Base-by-base conservation (phyloP, 2,329 filamentous ascomycete genomes). In the Aspergillus hiratsukae region DNA sequence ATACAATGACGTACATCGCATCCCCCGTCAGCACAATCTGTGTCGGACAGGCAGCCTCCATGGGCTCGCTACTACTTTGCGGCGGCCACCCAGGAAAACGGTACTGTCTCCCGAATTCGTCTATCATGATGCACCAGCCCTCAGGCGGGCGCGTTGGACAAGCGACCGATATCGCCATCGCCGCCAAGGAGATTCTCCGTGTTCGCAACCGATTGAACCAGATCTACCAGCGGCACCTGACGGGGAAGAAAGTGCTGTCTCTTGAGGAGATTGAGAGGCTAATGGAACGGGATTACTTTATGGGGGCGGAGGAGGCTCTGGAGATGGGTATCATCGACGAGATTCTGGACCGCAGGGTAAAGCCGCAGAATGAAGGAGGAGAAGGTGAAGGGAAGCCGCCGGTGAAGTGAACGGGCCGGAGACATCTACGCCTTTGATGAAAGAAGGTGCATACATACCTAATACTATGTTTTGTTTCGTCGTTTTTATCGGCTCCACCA, bases 71-170 rank as follows among this genome's bases (percentile, higher is more conserved):
- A 25, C 80, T 99, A 1, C 84, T 99, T 0, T 88, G 89, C 49
- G 94, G 93, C 49, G 94, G 95, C 21, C 85, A 90, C 57, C 81
- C 88, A 1, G 91, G 91, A 17, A 91, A 94, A 74, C 82, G 94
- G 40, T 97, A 87, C 73, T 91, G 90, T 54, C 82, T 99, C 35
- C 92, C 92, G n/a, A 92, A 99, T 73, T 90, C 87, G 65, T 89
- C 90, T 53, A 89, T 99, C 69, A 99, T 99, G 94, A 87, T 99
- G 54, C 94, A 99, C 76, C 94, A 99, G 72, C 94, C 95, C 0
- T 86, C 89, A 2, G 93, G 93, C 49, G 86, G 86, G 3, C 87
- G 87, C 66, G 79, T 78, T 46, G 86, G 86, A 11, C 85, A 87
- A 62, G 86, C 86, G 29, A 82, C 77, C 31, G 94, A 99, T 69